These are phyloP conservation scores for Aspergillus baeticus DNA, from an alignment of 495 filamentous ascomycete genomes.

Conservation along the genomic window DNA sequence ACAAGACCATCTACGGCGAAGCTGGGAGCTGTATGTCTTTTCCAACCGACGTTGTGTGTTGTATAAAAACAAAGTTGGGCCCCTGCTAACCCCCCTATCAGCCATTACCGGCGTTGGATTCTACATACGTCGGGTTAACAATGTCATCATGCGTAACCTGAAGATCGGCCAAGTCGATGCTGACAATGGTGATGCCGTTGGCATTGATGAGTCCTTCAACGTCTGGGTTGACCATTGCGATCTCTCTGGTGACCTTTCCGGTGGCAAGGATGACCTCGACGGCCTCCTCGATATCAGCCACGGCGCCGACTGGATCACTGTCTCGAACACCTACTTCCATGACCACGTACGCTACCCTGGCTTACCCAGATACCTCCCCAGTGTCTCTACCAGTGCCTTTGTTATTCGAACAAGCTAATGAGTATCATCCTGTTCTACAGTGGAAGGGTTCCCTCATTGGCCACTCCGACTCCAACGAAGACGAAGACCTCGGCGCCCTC, in stretches of 20 bases:
- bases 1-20: conserved; percentile 11
- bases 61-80: neutral
- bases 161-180: conserved; percentile 11
- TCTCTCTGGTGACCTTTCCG: conserved; percentile 8
- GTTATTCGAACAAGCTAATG: too few relatives aligned
- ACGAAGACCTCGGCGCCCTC: conserved; percentile 7
- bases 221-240: conserved; percentile 15
- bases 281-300: conserved; percentile 10
- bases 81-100: neutral
- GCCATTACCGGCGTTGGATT: conserved; percentile 10
- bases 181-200: conserved; percentile 12
- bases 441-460: conserved; percentile 12
- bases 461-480: conserved; percentile 13
- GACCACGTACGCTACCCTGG: conserved; percentile 12
- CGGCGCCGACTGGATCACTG: conserved; percentile 6
- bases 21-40: conserved; percentile 7
- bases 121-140: conserved; percentile 9
- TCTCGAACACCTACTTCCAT: conserved; percentile 15
- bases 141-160: conserved; percentile 13
- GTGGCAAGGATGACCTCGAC: conserved; percentile 11
- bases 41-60: too few relatives aligned
- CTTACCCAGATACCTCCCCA: neutral
- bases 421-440: neutral
- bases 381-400: neutral
- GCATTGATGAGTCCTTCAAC: conserved; percentile 9